Evolutionary conservation across 257 asterid species (phyloP).

Genomic region (Haberlea rhodopensis): DNA sequence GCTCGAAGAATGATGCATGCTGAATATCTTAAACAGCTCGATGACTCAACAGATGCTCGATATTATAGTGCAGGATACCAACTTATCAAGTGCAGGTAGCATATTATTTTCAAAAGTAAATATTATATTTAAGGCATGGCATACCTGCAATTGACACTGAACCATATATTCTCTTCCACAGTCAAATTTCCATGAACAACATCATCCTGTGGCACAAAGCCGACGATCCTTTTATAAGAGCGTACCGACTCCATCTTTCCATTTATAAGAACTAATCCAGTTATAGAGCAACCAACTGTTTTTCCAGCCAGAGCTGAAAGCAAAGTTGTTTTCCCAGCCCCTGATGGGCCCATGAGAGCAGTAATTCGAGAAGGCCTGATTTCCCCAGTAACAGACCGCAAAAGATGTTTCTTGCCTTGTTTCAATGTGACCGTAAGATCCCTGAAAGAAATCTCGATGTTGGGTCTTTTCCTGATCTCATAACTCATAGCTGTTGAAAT

Average conservation of each 20-base stretch:
- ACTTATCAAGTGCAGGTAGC: no score
- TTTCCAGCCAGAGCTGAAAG: constrained; percentile 93
- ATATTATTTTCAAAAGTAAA: no score
- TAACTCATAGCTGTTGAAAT: constrained; percentile 56
- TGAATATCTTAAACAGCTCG: no score
- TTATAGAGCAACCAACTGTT: constrained; percentile 71
- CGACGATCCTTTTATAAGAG: constrained; percentile 81
- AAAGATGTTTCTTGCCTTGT: constrained; percentile 62
- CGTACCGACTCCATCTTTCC: constrained; percentile 60
- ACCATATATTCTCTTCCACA: constrained; percentile 97
- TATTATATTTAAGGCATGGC: no score
- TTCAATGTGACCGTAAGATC: constrained; percentile 75
- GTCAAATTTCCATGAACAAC: constrained; percentile 93
- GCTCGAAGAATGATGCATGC: no score
- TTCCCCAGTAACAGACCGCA: constrained; percentile 75
- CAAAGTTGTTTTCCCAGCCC: constrained; percentile 95
- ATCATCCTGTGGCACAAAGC: constrained; percentile 97
- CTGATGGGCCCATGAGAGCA: constrained; percentile 99
- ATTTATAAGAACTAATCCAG: constrained; percentile 66
- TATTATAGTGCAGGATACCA: no score
- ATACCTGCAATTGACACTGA: constrained; percentile 94
- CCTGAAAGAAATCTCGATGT: constrained; percentile 61
- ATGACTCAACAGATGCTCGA: no score
- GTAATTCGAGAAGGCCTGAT: constrained; percentile 81
- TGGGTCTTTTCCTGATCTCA: constrained; percentile 55